Evolutionary conservation across 148 eudicot genomes (phyloP), one percentile per base, ranked within the genome.

Genomic region (Chenopodium album): DNA sequence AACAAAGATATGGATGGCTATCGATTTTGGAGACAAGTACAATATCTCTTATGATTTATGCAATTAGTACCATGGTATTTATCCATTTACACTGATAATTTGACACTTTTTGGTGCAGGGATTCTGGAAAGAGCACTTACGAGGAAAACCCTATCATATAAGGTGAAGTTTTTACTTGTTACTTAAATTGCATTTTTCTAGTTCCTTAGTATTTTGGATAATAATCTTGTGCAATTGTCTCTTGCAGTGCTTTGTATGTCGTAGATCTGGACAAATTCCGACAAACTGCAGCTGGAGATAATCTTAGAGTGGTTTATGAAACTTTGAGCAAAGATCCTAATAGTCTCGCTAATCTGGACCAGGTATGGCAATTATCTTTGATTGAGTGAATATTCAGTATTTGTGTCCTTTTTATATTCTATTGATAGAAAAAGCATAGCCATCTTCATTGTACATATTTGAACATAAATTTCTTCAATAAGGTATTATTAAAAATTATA

Each of bases 281-380:
- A 50, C 93, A 91, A 89, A 95, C 95, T 78, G 99, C 99, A 1
- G 92, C 99, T 16, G 99, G 99, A 82, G 99, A 95, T 85, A 92
- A 91, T 74, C 84, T 95, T 44, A 90, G 99, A 86, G 98, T 95
- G 46, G 82, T 95, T 80, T 95, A 95, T 80, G 99, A 95, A 87
- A 95, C 95, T 80, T 89, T 95, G 44, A 95, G 99, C 93, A 95
- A 95, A 88, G 99, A 95, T 87, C 99, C 99, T 23, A 95, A 95
- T 76, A 95, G 99, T 89, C 95, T 95, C 67, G 89, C 99, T 75
- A 95, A 95, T 87, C 98, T 95, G 46, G 99, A 95, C 85, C 99
- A 95, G 95, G 99, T 85, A 87, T 82, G 88, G 85, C 13, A 19
- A 79, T 29, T 75, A 31, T 66, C 77, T 46, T 66, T 83, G 63